phyloP scores from a whole-genome alignment of 257 asterid species.

The Handroanthus guayacan region DNA sequence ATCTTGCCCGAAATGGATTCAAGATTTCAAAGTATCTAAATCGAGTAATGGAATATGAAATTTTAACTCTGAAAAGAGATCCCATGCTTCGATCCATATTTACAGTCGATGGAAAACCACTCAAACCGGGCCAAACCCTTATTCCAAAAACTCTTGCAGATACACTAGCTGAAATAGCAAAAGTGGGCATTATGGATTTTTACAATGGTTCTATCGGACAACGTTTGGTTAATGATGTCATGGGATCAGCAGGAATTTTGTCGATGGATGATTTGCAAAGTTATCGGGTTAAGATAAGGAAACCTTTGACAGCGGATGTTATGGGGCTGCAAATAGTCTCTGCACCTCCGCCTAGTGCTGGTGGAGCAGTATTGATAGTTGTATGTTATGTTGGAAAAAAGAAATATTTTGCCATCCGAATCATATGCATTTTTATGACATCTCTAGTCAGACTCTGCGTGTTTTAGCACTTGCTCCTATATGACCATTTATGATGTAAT shows the following conservation, averaged over 20 bases:
- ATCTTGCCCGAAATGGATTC: conserved; percentile 47
- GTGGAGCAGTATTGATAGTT: conserved; percentile 48
- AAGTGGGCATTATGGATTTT: conserved; percentile 37
- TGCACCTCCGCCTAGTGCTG: conserved; percentile 61
- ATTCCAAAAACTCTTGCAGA: conserved; percentile 34
- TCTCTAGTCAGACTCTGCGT: too few relatives aligned
- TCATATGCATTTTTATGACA: too few relatives aligned
- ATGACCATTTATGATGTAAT: too few relatives aligned
- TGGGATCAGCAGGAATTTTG: conserved; percentile 48
- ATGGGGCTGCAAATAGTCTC: conserved; percentile 43
- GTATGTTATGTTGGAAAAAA: conserved; percentile 20
- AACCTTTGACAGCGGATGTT: conserved; percentile 39
- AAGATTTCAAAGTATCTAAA: conserved; percentile 43
- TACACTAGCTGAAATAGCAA: conserved; percentile 37
- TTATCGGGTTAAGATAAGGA: conserved; percentile 44
- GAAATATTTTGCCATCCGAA: too few relatives aligned
- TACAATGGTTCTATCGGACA: conserved; percentile 51
- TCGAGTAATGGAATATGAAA: conserved; percentile 37
- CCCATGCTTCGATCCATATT: conserved; percentile 34
- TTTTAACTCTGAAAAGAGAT: not conserved
- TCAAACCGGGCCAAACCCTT: conserved; percentile 38
- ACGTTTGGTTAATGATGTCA: conserved; percentile 41
- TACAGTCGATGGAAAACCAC: conserved; percentile 42
- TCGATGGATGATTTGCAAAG: conserved; percentile 41
- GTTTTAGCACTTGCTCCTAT: too few relatives aligned